Base-by-base conservation (phyloP, 495 filamentous ascomycete species). In the Trichoderma virens region DNA sequence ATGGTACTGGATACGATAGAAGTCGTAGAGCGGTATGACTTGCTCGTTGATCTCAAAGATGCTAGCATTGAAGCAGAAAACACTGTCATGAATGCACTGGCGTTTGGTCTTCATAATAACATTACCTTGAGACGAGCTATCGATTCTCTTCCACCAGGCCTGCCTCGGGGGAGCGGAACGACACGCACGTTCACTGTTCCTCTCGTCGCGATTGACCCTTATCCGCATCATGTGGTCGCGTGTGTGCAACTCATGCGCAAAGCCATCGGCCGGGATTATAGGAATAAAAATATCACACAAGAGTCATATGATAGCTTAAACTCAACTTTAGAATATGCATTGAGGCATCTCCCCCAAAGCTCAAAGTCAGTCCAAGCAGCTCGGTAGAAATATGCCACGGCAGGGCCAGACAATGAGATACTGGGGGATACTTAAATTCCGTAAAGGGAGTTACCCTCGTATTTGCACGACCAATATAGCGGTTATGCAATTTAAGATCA, bases 331-430 rank as follows among this genome's bases (percentile, higher is more conserved):
- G 59, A 61, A 35, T 20, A 11, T 9, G n/a, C 59, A 18, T 32
- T 61, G 8, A 32, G 32, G 4, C 30, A 31, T n/a, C 59, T 61
- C 13, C 59, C 59, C 7, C 59, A 61, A 28, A 61, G 59, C 59
- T 61, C 59, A 28, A 61, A 61, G 59, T 61, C 59, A 28, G 14
- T 61, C 59, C 59, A 61, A 32, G 59, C 59, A 20, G 59, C 59
- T 20, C 25, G 31, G 59, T 9, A 28, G 27, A 28, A 35, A 20
- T 16, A n/a, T 59, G 5, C 34, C 11, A 16, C 38, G 38, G 38
- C 38, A 41, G 38, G 3, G 38, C 38, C 8, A 1, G 38, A 41
- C 18, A 18, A 41, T 41, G 6, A 41, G 38, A 11, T 41, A 14
- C 38, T 41, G 18, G 6, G 16, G 16, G 38, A 41, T 18, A 41